Evolutionary conservation across 2,329 filamentous ascomycete genomes (phyloP), one percentile per base, ranked within the genome.

Genomic region (Cercospora berteroae): DNA sequence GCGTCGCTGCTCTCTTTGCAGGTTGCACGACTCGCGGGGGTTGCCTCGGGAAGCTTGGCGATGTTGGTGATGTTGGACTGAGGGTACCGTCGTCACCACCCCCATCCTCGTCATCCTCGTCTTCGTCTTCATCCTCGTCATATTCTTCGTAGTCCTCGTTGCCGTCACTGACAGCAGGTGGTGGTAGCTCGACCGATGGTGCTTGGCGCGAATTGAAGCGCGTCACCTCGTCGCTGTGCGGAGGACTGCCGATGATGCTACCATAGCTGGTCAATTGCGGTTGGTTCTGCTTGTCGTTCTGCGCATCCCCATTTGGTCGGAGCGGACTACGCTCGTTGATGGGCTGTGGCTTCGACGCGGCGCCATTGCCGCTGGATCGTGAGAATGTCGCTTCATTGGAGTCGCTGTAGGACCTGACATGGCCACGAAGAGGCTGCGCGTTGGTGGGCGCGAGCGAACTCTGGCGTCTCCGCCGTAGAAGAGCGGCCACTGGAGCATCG

Each of bases 211-310:
- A 36, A 64, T 70, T 77, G 60, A 64, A 31, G 42, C 67, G 42
- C 16, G 67, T 55, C 20, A 63, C 59, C 55, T 66, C 55, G 61
- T 57, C 25, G 60, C 59, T 66, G 42, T 67, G 63, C 8, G 83
- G 83, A 1, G 86, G 86, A 29, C 85, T 85, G 7, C 84, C 83
- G 9, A 88, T 79, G 71, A 90, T 89, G 75, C 88, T 90, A 56
- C 88, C 88, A 81, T 90, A 90, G 70, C 82, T 83, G 39, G 81
- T 83, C 72, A 84, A 74, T 16, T 75, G 73, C 18, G 60, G 65
- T 25, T 64, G 31, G n/a, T 52, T 55, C 13, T 60, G 20, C 27
- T 65, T 58, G 33, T 56, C 60, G 33, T 65, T 36, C 63, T 67
- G 16, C 70, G 58, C 29, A 65, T 48, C 39, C 25, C 33, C 23